Conservation (phyloP, 139 green algal genomes). For the Asterochloris sp. region DNA sequence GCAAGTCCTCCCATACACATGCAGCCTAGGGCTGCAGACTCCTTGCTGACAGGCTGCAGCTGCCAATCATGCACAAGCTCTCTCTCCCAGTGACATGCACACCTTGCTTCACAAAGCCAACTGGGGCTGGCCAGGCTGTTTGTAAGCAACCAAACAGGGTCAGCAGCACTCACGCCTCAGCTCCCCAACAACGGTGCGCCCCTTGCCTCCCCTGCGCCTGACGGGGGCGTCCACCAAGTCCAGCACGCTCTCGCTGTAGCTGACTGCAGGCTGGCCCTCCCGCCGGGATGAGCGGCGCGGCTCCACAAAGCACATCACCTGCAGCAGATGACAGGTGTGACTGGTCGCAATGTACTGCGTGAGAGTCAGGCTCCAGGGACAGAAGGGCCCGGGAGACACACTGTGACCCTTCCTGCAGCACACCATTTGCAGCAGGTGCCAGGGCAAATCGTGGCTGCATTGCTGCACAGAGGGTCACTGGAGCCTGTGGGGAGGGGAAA, state of each 20-base stretch:
- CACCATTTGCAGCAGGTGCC: no score
- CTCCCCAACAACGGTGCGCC: neutral
- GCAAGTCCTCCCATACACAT: no score
- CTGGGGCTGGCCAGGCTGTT: neutral
- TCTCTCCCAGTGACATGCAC: neutral
- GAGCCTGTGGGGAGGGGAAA: no score
- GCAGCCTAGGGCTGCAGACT: no score
- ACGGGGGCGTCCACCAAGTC: slow-evolving; percentile 4
- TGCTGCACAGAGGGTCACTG: no score
- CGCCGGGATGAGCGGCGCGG: slow-evolving; percentile 5
- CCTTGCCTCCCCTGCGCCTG: neutral
- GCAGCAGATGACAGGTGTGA: no score
- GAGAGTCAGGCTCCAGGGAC: no score
- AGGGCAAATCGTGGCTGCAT: no score
- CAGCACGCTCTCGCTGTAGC: slow-evolving; percentile 38
- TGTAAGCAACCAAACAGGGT: no score
- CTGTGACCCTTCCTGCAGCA: no score
- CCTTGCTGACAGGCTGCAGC: neutral
- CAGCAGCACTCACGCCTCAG: neutral
- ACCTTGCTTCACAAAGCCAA: neutral
- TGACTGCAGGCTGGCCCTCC: slow-evolving; percentile 22
- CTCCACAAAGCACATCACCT: neutral
- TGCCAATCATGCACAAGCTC: neutral
- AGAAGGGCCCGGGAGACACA: no score
- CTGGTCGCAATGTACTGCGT: no score